Conservation (phyloP, 805 yeast species). For the Cyberlindnera meyerae region DNA sequence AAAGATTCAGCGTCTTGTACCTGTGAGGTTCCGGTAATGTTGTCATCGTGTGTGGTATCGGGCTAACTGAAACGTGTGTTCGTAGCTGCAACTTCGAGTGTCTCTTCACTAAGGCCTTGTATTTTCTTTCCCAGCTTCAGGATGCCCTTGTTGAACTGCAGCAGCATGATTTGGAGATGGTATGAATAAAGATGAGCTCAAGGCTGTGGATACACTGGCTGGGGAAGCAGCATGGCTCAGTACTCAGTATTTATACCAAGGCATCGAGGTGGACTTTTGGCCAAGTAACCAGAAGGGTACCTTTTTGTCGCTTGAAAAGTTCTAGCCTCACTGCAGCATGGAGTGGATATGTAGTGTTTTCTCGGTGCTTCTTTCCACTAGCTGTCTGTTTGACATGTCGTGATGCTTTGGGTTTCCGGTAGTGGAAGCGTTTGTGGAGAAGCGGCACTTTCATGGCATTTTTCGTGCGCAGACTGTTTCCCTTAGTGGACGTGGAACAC, state of each 20-base stretch:
- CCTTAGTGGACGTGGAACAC: slow-evolving; percentile 14
- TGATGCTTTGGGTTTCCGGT: slow-evolving; percentile 3
- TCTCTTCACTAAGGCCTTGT: slow-evolving; percentile 2
- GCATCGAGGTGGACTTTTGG: too few relatives aligned
- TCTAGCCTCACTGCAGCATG: too few relatives aligned
- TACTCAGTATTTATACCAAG: too few relatives aligned
- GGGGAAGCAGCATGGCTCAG: too few relatives aligned
- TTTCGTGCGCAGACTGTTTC: slow-evolving; percentile 12
- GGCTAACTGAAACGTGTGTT: slow-evolving; percentile 7
- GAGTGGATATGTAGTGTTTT: too few relatives aligned
- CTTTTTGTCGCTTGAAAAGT: too few relatives aligned
- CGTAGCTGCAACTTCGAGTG: slow-evolving; percentile 7
- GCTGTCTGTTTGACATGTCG: neutral
- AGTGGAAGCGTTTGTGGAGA: neutral
- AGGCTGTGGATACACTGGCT: too few relatives aligned
- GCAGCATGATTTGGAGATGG: too few relatives aligned
- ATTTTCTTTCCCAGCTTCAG: slow-evolving; percentile 5
- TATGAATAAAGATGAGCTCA: too few relatives aligned
- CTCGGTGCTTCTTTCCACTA: too few relatives aligned
- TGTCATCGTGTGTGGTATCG: neutral
- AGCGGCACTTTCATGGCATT: slow-evolving; percentile 8
- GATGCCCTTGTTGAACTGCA: slow-evolving; percentile 4
- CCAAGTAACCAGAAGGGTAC: too few relatives aligned
- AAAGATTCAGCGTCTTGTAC: slow-evolving; percentile 1
- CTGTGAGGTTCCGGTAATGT: neutral